Conservation (phyloP, 2,329 filamentous ascomycete species). For the Huntiella savannae region DNA sequence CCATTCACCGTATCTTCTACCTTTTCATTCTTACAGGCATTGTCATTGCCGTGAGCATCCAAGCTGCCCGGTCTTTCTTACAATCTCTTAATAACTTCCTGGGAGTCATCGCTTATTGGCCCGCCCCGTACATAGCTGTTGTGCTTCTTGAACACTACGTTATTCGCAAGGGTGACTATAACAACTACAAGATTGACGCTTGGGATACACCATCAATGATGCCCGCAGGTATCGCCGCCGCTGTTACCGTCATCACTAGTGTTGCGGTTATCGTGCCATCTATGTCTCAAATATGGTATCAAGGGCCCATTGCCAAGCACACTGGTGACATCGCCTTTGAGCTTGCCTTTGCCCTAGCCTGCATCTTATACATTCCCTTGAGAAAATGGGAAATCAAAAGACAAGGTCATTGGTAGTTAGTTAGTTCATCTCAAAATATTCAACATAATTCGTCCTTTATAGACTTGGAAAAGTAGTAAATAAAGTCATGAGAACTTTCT, state of each 20-base stretch:
- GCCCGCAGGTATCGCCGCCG: constrained; percentile 24
- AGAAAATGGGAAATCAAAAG: constrained; percentile 23
- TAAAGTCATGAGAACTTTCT: background rate
- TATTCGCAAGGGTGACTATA: constrained; percentile 23
- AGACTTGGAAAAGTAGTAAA: background rate
- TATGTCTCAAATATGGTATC: constrained; percentile 37
- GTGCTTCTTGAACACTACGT: constrained; percentile 24
- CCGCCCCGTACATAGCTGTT: constrained; percentile 23
- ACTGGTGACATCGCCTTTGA: constrained; percentile 43
- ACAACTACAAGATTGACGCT: constrained; percentile 23
- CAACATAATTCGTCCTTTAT: too few species aligned
- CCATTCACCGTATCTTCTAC: constrained; percentile 24
- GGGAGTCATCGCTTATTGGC: constrained; percentile 27
- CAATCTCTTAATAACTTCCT: constrained; percentile 26
- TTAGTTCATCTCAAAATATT: too few species aligned
- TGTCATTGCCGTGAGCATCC: constrained; percentile 23
- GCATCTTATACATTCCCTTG: constrained; percentile 22
- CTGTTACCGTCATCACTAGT: constrained; percentile 23
- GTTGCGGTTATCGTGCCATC: constrained; percentile 30
- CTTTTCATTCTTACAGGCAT: constrained; percentile 21
- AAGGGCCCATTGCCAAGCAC: constrained; percentile 31
- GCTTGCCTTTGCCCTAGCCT: constrained; percentile 31
- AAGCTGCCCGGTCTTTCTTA: constrained; percentile 22
- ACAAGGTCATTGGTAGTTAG: background rate
- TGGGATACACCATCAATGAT: constrained; percentile 26